A percentile compares a stretch with the other conserved stretches of the same genome.
Evolutionary conservation across 2,329 filamentous ascomycete species (phyloP).

Genomic region (Myriosclerotinia scirpicola): DNA sequence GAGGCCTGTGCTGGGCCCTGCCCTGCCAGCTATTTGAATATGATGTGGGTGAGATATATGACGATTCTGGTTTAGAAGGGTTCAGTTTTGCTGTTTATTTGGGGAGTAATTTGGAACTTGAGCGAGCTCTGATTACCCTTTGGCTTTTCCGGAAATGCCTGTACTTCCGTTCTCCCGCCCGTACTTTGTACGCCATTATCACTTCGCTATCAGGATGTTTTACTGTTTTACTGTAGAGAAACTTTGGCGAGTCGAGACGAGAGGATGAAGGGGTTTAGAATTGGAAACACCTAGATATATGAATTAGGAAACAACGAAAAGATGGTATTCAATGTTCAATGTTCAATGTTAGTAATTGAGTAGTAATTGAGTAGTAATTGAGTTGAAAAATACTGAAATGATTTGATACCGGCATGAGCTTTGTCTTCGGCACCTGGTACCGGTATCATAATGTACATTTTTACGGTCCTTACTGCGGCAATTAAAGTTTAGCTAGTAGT

Average conservation of each 20-base stretch:
- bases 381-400: background rate
- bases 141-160: background rate
- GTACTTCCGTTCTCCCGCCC: background rate
- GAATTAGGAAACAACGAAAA: background rate
- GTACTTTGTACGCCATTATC: background rate
- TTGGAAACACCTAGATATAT: background rate
- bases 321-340: too few relatives aligned
- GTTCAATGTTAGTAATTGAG: too few relatives aligned
- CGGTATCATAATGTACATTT: too few relatives aligned
- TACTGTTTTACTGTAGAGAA: too few relatives aligned
- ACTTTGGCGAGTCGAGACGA: slow-evolving; percentile 15
- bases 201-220: slow-evolving; percentile 9
- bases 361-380: too few relatives aligned
- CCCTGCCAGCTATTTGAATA: too few relatives aligned
- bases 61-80: slow-evolving; percentile 4
- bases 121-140: background rate
- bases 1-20: too few relatives aligned
- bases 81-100: slow-evolving; percentile 9
- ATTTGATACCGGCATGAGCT: too few relatives aligned
- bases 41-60: slow-evolving; percentile 1
- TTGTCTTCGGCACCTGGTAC: too few relatives aligned
- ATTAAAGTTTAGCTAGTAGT: background rate
- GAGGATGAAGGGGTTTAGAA: slow-evolving; percentile 1
- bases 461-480: slow-evolving; percentile 1
- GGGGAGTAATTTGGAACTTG: background rate